Conservation (phyloP, 805 yeast genomes). For the Metschnikowia similis region DNA sequence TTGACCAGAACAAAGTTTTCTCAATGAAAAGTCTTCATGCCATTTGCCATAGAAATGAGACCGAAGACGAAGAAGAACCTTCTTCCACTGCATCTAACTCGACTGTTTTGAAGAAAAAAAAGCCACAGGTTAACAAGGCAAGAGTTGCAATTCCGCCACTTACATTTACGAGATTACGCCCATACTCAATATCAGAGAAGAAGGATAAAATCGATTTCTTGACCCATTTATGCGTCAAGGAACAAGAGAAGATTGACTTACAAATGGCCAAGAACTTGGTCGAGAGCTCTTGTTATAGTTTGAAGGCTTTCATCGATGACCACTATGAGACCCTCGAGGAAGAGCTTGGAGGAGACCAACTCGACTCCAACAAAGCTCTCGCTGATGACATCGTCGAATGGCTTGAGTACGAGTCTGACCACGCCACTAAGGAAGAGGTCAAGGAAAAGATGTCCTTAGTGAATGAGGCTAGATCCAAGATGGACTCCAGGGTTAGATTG, state of each 20-base stretch:
- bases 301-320: slow-evolving; percentile 57
- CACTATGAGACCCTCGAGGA: slow-evolving; percentile 37
- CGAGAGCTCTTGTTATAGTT: slow-evolving; percentile 68
- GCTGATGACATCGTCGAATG: slow-evolving; percentile 61
- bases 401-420: slow-evolving; percentile 70
- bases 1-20: slow-evolving; percentile 51
- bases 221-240: slow-evolving; percentile 48
- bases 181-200: slow-evolving; percentile 38
- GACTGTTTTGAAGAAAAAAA: slow-evolving; percentile 18
- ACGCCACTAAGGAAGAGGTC: slow-evolving; percentile 33
- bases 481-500: slow-evolving; percentile 38
- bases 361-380: slow-evolving; percentile 25
- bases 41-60: slow-evolving; percentile 31
- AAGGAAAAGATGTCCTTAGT: slow-evolving; percentile 23
- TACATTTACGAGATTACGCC: slow-evolving; percentile 35
- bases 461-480: slow-evolving; percentile 14
- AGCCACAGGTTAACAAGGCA: slow-evolving; percentile 16
- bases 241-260: slow-evolving; percentile 47
- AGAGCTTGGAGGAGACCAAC: slow-evolving; percentile 37
- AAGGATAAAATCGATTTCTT: slow-evolving; percentile 46
- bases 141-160: slow-evolving; percentile 42
- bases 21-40: slow-evolving; percentile 41
- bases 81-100: slow-evolving; percentile 4
- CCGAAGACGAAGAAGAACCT: slow-evolving; percentile 11
- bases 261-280: slow-evolving; percentile 63